These are phyloP conservation scores for Mesembryanthemum crystallinum DNA, from an alignment of 148 eudicot species.

Conservation along the genomic window DNA sequence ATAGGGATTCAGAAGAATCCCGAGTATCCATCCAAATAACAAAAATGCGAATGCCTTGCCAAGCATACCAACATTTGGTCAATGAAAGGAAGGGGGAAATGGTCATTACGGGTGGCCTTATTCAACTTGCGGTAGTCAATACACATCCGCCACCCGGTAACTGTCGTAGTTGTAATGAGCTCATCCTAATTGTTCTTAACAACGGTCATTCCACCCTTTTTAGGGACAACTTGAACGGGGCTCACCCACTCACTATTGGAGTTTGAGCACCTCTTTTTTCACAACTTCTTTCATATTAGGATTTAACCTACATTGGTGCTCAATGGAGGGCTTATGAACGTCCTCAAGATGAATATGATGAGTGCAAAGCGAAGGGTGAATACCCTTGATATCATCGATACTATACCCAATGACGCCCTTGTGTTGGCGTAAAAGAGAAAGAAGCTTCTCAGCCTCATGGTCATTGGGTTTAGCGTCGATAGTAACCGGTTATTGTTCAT, in stretches of 20 bases:
- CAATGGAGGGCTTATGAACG: too few species aligned
- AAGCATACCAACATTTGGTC: constrained; percentile 9
- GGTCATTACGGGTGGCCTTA: constrained; percentile 4
- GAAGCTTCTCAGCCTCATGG: too few species aligned
- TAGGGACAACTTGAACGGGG: not conserved
- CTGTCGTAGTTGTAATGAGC: not conserved
- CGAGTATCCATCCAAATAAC: not conserved
- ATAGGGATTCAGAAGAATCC: not conserved
- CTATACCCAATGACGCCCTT: not conserved
- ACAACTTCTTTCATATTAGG: not conserved
- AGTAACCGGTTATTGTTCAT: too few species aligned
- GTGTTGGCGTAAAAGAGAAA: too few species aligned
- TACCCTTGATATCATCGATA: not conserved
- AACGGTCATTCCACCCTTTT: not conserved
- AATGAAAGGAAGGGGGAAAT: constrained; percentile 6
- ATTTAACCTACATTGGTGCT: too few species aligned
- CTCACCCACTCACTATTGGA: not conserved
- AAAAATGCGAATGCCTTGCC: not conserved
- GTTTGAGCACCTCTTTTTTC: not conserved
- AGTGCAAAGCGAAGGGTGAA: not conserved
- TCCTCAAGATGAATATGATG: too few species aligned
- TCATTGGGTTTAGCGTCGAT: too few species aligned
- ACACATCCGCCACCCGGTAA: constrained; percentile 1
- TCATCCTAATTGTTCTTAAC: too few species aligned
- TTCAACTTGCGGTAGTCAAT: constrained; percentile 17